phyloP scores from a whole-genome alignment of 2,329 filamentous ascomycete genomes.

The Leptographium wingfieldii region DNA sequence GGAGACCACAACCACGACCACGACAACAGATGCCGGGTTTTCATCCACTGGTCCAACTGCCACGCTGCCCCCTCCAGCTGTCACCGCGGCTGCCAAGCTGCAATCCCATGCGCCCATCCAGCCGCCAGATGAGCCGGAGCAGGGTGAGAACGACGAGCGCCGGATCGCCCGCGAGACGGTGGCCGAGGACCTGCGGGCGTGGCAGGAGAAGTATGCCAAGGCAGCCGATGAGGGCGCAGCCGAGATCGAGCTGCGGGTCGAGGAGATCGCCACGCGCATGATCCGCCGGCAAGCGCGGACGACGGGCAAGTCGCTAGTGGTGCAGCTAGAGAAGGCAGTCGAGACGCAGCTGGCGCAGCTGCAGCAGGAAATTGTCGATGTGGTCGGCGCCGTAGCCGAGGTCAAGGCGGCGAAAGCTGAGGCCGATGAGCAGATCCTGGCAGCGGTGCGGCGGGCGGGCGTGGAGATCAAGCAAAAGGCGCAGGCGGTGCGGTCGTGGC shows the following conservation, averaged over 20 bases:
- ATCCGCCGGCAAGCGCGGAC: conserved; percentile 51
- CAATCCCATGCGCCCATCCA: conserved; percentile 20
- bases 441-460: conserved; percentile 52
- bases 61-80: conserved; percentile 12
- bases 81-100: conserved; percentile 7
- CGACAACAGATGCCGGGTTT: conserved; percentile 17
- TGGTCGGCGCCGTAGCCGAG: conserved; percentile 39
- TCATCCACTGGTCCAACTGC: conserved; percentile 16
- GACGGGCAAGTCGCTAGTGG: conserved; percentile 53
- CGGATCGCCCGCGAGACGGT: conserved; percentile 54
- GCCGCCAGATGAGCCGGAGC: conserved; percentile 31
- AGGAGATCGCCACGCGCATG: conserved; percentile 43
- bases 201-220: conserved; percentile 79
- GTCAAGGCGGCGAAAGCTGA: conserved; percentile 22
- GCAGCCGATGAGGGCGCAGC: conserved; percentile 68
- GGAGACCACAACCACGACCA: conserved; percentile 6
- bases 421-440: conserved; percentile 27
- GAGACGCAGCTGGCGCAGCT: conserved; percentile 50
- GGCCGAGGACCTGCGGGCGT: conserved; percentile 63
- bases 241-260: conserved; percentile 59
- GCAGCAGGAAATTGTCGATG: conserved; percentile 50
- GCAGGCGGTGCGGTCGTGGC: conserved; percentile 66
- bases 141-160: conserved; percentile 41
- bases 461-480: conserved; percentile 64
- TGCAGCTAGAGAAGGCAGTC: conserved; percentile 56